Conservation (phyloP, 371 early-diverging fungal genomes). For the Chytridium lagenaria region DNA sequence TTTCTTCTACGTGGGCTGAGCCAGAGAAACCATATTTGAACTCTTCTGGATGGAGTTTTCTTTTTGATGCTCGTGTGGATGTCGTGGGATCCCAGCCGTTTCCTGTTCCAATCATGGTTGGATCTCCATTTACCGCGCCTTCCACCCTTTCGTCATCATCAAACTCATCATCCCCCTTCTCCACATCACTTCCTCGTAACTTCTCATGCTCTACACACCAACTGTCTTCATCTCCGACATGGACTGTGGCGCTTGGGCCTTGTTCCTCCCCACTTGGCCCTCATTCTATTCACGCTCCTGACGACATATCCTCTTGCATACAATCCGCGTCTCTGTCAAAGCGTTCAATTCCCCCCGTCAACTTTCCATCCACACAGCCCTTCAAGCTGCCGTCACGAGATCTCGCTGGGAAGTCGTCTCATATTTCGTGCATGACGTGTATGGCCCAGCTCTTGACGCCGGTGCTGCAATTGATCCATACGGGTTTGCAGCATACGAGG, state of each 20-base stretch:
- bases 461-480: background rate
- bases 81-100: background rate
- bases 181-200: background rate
- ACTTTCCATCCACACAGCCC: background rate
- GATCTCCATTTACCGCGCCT: background rate
- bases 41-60: background rate
- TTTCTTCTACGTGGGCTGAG: no score
- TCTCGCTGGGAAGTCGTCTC: background rate
- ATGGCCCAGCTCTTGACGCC: background rate
- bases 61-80: slow-evolving; percentile 10
- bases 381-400: background rate
- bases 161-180: background rate
- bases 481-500: slow-evolving; percentile 9
- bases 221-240: background rate
- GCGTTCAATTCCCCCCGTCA: background rate
- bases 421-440: background rate
- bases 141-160: background rate
- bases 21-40: background rate
- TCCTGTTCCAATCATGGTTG: background rate
- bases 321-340: background rate
- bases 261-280: no score
- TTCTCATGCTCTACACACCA: background rate
- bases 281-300: no score
- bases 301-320: background rate
- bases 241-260: no score